A percentile compares a stretch with the other conserved stretches of the same genome.
phyloP scores from a whole-genome alignment of 2,329 filamentous ascomycete genomes.

The Allantophomopsis lycopodina region DNA sequence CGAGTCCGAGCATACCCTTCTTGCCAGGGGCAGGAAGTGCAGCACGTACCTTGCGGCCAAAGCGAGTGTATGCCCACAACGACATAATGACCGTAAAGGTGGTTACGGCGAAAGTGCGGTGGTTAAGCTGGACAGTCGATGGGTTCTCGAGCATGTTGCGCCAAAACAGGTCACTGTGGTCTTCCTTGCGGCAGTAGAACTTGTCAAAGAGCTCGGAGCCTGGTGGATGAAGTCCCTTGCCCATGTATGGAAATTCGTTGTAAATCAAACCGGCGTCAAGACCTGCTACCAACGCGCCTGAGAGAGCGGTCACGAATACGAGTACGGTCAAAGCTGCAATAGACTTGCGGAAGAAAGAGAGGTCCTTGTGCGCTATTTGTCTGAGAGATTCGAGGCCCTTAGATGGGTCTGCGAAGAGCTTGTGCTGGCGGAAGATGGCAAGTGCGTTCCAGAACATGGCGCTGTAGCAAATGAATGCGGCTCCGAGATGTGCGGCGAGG shows the following conservation, averaged over 20 bases:
- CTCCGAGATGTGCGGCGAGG: conserved; percentile 74
- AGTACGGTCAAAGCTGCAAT: conserved; percentile 59
- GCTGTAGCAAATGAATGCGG: conserved; percentile 85
- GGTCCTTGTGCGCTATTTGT: conserved; percentile 49
- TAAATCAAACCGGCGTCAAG: conserved; percentile 96
- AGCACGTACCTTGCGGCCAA: conserved; percentile 37
- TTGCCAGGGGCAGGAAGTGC: conserved; percentile 48
- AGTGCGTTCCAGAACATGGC: conserved; percentile 91
- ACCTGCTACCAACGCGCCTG: conserved; percentile 83
- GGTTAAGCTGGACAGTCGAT: conserved; percentile 86
- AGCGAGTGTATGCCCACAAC: conserved; percentile 69
- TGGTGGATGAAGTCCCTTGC: conserved; percentile 67
- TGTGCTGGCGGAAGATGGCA: conserved; percentile 64
- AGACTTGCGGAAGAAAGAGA: conserved; percentile 60
- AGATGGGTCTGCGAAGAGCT: conserved; percentile 53
- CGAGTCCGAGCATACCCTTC: conserved; percentile 62
- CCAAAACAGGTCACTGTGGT: conserved; percentile 83
- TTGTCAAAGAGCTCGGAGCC: conserved; percentile 69
- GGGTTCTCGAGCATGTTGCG: conserved; percentile 97
- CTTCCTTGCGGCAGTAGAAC: conserved; percentile 70
- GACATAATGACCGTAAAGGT: conserved; percentile 73
- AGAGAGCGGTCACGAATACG: conserved; percentile 84
- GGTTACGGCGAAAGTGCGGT: conserved; percentile 80
- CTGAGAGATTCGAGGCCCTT: conserved; percentile 45
- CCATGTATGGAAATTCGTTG: conserved; percentile 98